Evolutionary conservation across 1,284 basidiomycete genomes (phyloP).

Genomic region (Apiotrichum gracile): DNA sequence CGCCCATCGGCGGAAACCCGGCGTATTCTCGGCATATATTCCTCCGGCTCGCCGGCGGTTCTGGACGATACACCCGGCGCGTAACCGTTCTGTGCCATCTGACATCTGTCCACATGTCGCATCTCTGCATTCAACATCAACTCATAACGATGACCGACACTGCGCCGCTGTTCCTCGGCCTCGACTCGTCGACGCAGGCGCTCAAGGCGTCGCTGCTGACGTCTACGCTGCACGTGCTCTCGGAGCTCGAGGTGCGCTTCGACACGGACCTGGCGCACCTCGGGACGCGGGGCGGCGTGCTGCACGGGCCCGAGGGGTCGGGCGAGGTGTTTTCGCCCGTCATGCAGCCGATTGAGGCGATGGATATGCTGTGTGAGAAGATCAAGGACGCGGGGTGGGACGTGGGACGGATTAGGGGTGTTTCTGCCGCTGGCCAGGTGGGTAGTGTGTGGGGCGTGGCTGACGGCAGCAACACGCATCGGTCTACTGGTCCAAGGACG

Average conservation of each 20-base stretch:
- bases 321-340: conserved; percentile 73
- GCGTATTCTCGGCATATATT: too few relatives aligned
- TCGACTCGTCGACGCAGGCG: conserved; percentile 83
- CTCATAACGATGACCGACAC: background rate
- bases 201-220: conserved; percentile 64
- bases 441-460: conserved; percentile 2
- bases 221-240: conserved; percentile 57
- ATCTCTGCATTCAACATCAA: too few relatives aligned
- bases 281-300: conserved; percentile 66
- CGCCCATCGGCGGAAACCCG: too few relatives aligned
- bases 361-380: conserved; percentile 69
- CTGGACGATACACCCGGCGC: too few relatives aligned
- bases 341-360: conserved; percentile 73
- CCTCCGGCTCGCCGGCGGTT: too few relatives aligned
- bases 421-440: conserved; percentile 41
- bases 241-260: conserved; percentile 72
- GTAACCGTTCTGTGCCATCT: too few relatives aligned
- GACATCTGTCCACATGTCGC: too few relatives aligned
- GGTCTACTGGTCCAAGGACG: conserved; percentile 70
- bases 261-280: conserved; percentile 70
- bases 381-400: conserved; percentile 56
- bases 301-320: conserved; percentile 59
- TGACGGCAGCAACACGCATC: conserved; percentile 75
- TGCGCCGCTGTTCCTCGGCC: conserved; percentile 64
- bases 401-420: conserved; percentile 25